Conservation (phyloP, 331 rosid species). For the Saraca asoca region DNA sequence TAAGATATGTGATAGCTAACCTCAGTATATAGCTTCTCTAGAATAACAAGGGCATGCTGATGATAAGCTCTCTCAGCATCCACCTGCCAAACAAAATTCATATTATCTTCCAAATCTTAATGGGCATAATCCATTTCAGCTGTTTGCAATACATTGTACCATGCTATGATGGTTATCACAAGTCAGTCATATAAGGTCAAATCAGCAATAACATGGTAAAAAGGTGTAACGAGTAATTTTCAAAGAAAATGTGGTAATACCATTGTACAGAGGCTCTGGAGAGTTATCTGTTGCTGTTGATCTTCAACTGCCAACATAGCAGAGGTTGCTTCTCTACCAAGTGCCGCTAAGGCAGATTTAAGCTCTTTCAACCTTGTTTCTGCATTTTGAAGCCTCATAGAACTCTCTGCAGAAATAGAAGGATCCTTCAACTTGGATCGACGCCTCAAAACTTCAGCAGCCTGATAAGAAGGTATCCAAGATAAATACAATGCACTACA, state of each 20-base stretch:
- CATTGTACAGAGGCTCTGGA: conserved; percentile 71
- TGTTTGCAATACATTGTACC: too few species aligned
- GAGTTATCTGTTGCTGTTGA: conserved; percentile 80
- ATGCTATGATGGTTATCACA: too few species aligned
- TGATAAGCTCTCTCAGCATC: conserved; percentile 86
- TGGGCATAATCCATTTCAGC: too few species aligned
- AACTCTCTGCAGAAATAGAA: conserved; percentile 74
- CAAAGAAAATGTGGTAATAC: conserved; percentile 49
- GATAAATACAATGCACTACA: conserved; percentile 40
- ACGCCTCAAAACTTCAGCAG: conserved; percentile 90
- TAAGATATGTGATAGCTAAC: conserved; percentile 41
- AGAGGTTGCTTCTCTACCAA: conserved; percentile 84
- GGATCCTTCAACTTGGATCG: conserved; percentile 70
- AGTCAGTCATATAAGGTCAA: not conserved
- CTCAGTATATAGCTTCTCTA: conserved; percentile 79
- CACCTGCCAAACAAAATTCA: conserved; percentile 51
- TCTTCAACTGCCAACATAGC: conserved; percentile 94
- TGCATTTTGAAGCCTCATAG: conserved; percentile 76
- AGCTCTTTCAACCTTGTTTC: conserved; percentile 78
- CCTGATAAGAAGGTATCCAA: conserved; percentile 58
- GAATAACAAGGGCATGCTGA: conserved; percentile 66
- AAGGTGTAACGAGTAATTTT: not conserved
- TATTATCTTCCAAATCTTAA: too few species aligned
- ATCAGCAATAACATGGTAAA: conserved; percentile 11
- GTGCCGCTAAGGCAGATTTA: conserved; percentile 76